These are phyloP conservation scores for Lactarius deliciosus DNA, from an alignment of 768 basidiomycete species.

Conservation along the genomic window DNA sequence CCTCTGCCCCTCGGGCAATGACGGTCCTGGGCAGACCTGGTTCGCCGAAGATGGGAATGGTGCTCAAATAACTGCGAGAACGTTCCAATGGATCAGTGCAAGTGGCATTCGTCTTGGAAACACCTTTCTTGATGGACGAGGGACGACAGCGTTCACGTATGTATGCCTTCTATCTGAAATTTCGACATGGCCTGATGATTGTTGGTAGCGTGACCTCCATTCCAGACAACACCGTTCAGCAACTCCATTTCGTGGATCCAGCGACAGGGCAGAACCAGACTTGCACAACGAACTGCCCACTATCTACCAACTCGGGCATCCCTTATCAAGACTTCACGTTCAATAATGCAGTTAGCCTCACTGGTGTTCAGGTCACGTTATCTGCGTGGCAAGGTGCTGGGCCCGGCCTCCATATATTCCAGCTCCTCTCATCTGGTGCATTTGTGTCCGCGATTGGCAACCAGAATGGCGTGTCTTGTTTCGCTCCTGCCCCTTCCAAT, in stretches of 20 bases:
- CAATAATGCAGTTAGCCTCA: conserved; percentile 56
- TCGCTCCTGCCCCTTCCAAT: conserved; percentile 72
- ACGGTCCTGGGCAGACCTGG: conserved; percentile 83
- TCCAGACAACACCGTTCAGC: conserved; percentile 82
- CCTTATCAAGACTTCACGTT: conserved; percentile 96
- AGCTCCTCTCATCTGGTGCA: conserved; percentile 89
- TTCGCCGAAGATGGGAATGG: conserved; percentile 68
- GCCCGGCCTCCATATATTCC: conserved; percentile 86
- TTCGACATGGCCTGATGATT: conserved; percentile 23
- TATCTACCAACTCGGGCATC: conserved; percentile 72
- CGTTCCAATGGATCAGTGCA: conserved; percentile 71
- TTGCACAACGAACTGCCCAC: conserved; percentile 76
- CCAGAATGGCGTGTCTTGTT: conserved; percentile 70
- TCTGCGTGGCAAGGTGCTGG: conserved; percentile 70
- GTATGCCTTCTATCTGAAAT: conserved; percentile 30
- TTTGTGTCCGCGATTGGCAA: conserved; percentile 71
- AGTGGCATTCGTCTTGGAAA: conserved; percentile 89
- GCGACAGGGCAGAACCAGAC: conserved; percentile 69
- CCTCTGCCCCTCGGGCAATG: conserved; percentile 83
- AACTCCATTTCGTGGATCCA: conserved; percentile 76
- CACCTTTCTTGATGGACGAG: conserved; percentile 76
- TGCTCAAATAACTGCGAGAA: conserved; percentile 73
- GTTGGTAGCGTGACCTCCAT: conserved; percentile 72
- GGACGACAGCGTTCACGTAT: conserved; percentile 88
- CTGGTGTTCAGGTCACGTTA: conserved; percentile 86